Base-by-base conservation (phyloP, 495 filamentous ascomycete species). In the Cudoniella acicularis region DNA sequence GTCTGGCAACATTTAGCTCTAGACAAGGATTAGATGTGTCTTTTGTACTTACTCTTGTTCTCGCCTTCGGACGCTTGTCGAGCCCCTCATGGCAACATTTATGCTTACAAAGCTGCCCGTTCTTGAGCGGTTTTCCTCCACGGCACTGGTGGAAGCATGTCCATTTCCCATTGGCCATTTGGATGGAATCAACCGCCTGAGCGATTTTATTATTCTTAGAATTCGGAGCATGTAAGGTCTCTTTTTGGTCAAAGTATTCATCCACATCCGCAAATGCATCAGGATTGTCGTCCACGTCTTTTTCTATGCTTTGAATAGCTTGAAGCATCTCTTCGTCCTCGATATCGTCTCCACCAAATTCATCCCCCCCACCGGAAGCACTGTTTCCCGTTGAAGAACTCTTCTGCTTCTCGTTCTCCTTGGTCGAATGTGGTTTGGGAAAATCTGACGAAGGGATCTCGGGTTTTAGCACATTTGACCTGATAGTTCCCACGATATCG, bases 21-120 rank as follows among this genome's bases (percentile, higher is more conserved):
- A 11, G 13, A 52, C 3, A 17, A 25, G 10, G 49, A 4, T n/a
- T 24, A 30, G 17, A 9, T n/a, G 20, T 17, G 20, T 11, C 20
- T 23, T 11, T 36, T 26, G 16, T 3, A 26, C 49, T 1, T 4
- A 26, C 41, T 18, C 52, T 50, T 55, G 52, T 52, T 62, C 45
- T 45, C 0, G 74, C 69, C 58, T 86, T 91, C 6, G 87, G 85
- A 27, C 83, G 87, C 54, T 89, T 95, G 27, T 92, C 87, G 3
- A 94, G 65, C 1, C 93, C 93, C 48, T 96, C 89, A n/a, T 82
- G 84, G 68, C 94, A 98, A 65, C 94, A 98, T 36, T 84, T 71
- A 64, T 98, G 94, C 13, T 64, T 72, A 60, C 76, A 78, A 18
- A 52, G 62, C 27, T 67, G 77, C 18, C 71, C 73, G 9, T 73